A percentile compares a stretch with the other conserved stretches of the same genome.
Evolutionary conservation across 441 rosid genomes (phyloP).

Genomic region (Populus hybrid): DNA sequence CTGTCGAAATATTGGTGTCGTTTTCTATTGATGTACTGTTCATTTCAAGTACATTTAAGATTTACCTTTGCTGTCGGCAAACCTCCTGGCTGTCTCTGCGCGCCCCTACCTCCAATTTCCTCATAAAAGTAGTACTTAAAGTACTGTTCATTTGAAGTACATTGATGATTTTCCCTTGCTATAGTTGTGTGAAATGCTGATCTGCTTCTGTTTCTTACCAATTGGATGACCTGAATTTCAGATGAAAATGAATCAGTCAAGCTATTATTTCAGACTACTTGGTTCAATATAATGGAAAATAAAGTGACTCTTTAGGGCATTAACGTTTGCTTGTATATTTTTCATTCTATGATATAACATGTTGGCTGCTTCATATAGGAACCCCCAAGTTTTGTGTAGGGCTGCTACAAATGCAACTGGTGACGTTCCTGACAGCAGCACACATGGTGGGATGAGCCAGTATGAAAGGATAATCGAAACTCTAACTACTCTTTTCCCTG

Average conservation of each 20-base stretch:
- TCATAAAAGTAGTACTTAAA: too few species aligned
- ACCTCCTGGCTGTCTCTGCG: too few species aligned
- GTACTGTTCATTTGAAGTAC: not conserved
- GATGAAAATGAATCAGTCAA: not conserved
- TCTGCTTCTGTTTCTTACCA: not conserved
- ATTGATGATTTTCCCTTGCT: not conserved
- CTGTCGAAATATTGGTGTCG: too few species aligned
- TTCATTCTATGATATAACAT: not conserved
- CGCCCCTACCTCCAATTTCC: too few species aligned
- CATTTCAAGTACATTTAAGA: too few species aligned
- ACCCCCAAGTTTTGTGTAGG: conserved; percentile 43
- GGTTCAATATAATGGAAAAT: not conserved
- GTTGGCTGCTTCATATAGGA: conserved; percentile 35
- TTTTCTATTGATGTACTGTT: too few species aligned
- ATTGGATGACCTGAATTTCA: not conserved
- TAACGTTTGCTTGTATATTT: not conserved
- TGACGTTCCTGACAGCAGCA: conserved; percentile 46
- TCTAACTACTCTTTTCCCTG: conserved; percentile 83
- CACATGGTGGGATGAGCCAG: conserved; percentile 51
- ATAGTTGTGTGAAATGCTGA: too few species aligned
- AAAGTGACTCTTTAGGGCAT: too few species aligned
- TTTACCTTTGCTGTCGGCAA: too few species aligned
- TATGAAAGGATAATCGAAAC: conserved; percentile 80
- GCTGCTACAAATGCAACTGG: conserved; percentile 64
- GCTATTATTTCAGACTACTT: not conserved